Conservation (phyloP, 2,329 filamentous ascomycete species). For the Mycosphaerella sp. region DNA sequence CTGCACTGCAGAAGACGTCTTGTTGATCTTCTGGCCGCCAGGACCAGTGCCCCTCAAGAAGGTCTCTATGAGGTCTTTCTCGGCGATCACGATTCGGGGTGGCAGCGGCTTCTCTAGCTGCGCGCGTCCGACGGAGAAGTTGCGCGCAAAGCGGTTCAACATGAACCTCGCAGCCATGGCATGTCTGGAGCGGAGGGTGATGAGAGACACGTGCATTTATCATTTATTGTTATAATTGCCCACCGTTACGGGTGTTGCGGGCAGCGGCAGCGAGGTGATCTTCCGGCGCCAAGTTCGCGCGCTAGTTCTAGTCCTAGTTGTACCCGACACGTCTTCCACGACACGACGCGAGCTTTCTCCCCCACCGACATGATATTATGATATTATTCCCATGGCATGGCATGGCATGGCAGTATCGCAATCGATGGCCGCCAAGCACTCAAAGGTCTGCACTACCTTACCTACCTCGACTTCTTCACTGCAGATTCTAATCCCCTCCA, state of each 20-base stretch:
- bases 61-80: constrained; percentile 72
- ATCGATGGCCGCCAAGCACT: constrained; percentile 9
- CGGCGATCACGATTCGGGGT: constrained; percentile 66
- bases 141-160: constrained; percentile 11
- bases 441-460: constrained; percentile 5
- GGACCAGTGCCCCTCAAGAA: constrained; percentile 91
- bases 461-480: background rate
- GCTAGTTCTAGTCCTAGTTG: no score
- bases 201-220: background rate
- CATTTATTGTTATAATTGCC: no score
- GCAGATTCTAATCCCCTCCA: background rate
- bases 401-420: constrained; percentile 16
- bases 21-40: constrained; percentile 97
- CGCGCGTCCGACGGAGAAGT: constrained; percentile 18
- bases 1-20: constrained; percentile 92
- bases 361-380: constrained; percentile 8
- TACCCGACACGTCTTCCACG: constrained; percentile 14
- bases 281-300: constrained; percentile 10
- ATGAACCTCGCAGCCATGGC: background rate
- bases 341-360: constrained; percentile 1
- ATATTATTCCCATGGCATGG: no score
- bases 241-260: no score
- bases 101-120: constrained; percentile 58
- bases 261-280: background rate
- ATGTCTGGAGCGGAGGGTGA: background rate